These are phyloP conservation scores for Phanerodontia chrysosporium DNA, from an alignment of 768 basidiomycete genomes.

Conservation along the genomic window DNA sequence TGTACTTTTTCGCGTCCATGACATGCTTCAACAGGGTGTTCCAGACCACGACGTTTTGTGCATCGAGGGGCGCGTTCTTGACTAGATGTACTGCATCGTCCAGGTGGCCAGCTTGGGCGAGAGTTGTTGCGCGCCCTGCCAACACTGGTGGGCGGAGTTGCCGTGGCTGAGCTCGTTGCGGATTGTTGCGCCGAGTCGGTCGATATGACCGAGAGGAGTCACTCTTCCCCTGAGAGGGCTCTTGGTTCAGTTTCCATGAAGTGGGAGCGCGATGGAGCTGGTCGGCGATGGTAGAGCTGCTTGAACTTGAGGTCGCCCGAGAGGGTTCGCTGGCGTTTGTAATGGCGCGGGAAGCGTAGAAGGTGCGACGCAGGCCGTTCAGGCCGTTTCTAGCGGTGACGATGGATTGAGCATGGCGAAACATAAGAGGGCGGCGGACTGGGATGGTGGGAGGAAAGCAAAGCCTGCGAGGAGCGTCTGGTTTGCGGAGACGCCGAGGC, in stretches of 20 bases:
- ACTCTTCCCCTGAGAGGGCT: background rate
- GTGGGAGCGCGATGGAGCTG: no score
- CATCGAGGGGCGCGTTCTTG: constrained; percentile 65
- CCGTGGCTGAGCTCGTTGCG: background rate
- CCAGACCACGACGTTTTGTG: constrained; percentile 75
- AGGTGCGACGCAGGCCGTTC: background rate
- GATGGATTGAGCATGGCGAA: constrained; percentile 4
- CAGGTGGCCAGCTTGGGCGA: constrained; percentile 51
- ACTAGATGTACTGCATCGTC: constrained; percentile 63
- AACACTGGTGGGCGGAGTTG: constrained; percentile 63
- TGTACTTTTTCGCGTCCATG: constrained; percentile 51
- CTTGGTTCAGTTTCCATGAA: no score
- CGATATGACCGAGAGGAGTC: background rate
- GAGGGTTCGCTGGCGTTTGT: background rate
- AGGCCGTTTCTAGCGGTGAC: background rate
- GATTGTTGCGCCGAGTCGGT: background rate
- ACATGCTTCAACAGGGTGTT: constrained; percentile 71
- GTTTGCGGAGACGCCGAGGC: background rate
- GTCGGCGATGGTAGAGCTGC: no score
- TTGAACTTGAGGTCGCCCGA: background rate
- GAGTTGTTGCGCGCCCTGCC: constrained; percentile 50
- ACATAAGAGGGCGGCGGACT: background rate
- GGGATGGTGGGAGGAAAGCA: background rate
- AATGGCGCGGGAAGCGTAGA: background rate
- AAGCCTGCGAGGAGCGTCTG: background rate